phyloP scores from a whole-genome alignment of 768 basidiomycete genomes.

The Coprinopsis marcescibilis region DNA sequence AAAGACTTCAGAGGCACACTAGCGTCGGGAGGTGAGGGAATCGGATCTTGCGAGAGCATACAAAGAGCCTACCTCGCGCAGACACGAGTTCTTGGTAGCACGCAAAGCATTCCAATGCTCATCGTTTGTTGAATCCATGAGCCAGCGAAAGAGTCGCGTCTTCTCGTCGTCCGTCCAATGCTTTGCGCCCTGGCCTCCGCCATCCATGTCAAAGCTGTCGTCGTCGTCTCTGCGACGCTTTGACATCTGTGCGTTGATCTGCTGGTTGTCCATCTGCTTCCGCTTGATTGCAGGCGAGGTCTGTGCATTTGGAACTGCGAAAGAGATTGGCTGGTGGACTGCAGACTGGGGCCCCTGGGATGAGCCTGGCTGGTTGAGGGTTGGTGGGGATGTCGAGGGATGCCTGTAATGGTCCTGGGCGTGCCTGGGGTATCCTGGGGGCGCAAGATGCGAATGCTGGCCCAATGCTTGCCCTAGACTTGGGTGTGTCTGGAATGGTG shows the following conservation, averaged over 20 bases:
- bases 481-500: conserved; percentile 50
- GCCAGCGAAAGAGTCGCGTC: conserved; percentile 70
- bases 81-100: conserved; percentile 77
- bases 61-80: conserved; percentile 54
- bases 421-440: conserved; percentile 15
- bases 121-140: conserved; percentile 65
- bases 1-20: conserved; percentile 73
- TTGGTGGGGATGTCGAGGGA: conserved; percentile 33
- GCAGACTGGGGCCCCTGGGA: conserved; percentile 29
- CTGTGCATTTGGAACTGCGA: conserved; percentile 24
- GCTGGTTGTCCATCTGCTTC: conserved; percentile 34
- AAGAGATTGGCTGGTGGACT: conserved; percentile 33
- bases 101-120: conserved; percentile 76
- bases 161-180: conserved; percentile 87
- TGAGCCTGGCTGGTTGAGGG: conserved; percentile 27
- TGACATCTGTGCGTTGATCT: conserved; percentile 6
- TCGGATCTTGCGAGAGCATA: conserved; percentile 6
- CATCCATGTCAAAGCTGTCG: conserved; percentile 40
- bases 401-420: conserved; percentile 27
- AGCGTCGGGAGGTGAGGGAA: conserved; percentile 10
- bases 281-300: conserved; percentile 41
- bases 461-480: conserved; percentile 60
- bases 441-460: conserved; percentile 37
- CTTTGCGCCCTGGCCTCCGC: conserved; percentile 58
- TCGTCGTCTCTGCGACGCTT: conserved; percentile 23